Base-by-base conservation (phyloP, 768 basidiomycete species). In the Amylocystis lapponica region DNA sequence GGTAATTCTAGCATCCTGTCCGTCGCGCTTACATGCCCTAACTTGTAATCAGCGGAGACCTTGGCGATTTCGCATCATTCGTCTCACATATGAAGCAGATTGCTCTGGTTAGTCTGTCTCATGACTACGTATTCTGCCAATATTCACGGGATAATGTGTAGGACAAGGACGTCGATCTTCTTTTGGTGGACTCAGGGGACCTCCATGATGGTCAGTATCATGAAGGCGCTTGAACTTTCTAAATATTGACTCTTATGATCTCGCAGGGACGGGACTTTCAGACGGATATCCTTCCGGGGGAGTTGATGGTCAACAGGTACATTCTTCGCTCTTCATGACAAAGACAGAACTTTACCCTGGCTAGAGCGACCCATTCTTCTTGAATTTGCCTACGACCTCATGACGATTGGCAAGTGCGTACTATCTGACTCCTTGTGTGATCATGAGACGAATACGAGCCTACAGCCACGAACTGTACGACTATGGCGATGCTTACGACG, bases 161-260 rank as follows among this genome's bases (percentile, higher is more conserved):
- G 71, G 61, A 78, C 49, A 79, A 79, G 43, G 81, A 86, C 29
- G 86, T 89, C 20, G 92, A 94, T 60, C 73, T 94, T 2, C 69
- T 95, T 12, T 66, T 95, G 13, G 78, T 93, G 14, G 87, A 91
- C 53, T 79, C 81, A 40, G 89, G 84, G n/a, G 84, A 86, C 56
- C 53, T 86, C 37, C 85, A 86, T 46, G 84, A 86, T 55, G 83
- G 84, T 65, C 45, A 36, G 29, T 42, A 39, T 12, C 31, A 3
- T 3, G 20, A n/a, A 36, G 20, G 14, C n/a, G n/a, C n/a, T n/a
- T n/a, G n/a, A n/a, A n/a, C n/a, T n/a, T n/a, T n/a, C n/a, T n/a
- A n/a, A n/a, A n/a, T n/a, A n/a, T 30, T 22, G 20, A n/a, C 11
- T 9, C 34, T 9, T 9, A 35, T 17, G 11, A 19, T 35, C n/a